phyloP scores from a whole-genome alignment of 2,329 filamentous ascomycete species.

The Lachnellula willkommii region DNA sequence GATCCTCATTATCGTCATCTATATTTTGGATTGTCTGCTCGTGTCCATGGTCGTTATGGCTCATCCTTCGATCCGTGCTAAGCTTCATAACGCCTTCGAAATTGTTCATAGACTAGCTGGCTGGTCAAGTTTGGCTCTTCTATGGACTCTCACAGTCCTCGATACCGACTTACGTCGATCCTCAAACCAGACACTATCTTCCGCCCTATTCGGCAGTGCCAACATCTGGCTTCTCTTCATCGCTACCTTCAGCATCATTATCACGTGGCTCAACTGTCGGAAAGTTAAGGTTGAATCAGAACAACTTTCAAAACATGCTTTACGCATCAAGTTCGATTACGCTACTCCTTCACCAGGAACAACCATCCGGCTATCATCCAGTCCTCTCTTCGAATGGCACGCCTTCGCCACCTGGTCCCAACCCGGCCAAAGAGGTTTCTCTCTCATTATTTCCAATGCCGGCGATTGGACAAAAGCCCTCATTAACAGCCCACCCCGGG shows the following conservation, averaged over 20 bases:
- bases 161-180: slow-evolving; percentile 40
- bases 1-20: slow-evolving; percentile 42
- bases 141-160: slow-evolving; percentile 59
- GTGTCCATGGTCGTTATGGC: slow-evolving; percentile 56
- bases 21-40: slow-evolving; percentile 53
- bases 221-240: slow-evolving; percentile 63
- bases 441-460: slow-evolving; percentile 59
- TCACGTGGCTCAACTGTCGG: slow-evolving; percentile 69
- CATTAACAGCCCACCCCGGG: slow-evolving; percentile 55
- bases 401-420: slow-evolving; percentile 69
- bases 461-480: slow-evolving; percentile 67
- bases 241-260: slow-evolving; percentile 60
- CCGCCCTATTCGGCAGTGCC: slow-evolving; percentile 41
- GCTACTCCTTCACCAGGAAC: slow-evolving; percentile 52
- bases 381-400: slow-evolving; percentile 66
- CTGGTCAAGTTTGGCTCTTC: slow-evolving; percentile 59
- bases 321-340: slow-evolving; percentile 65
- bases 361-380: slow-evolving; percentile 54
- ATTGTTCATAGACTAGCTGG: slow-evolving; percentile 65
- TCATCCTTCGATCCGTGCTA: slow-evolving; percentile 57
- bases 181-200: slow-evolving; percentile 25
- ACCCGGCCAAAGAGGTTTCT: slow-evolving; percentile 53
- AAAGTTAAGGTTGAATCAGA: slow-evolving; percentile 63
- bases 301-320: slow-evolving; percentile 64
- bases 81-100: slow-evolving; percentile 65